A percentile compares a stretch with the other conserved stretches of the same genome.
Evolutionary conservation across 139 green algal genomes (phyloP).

Genomic region (Bryopsis sp.): DNA sequence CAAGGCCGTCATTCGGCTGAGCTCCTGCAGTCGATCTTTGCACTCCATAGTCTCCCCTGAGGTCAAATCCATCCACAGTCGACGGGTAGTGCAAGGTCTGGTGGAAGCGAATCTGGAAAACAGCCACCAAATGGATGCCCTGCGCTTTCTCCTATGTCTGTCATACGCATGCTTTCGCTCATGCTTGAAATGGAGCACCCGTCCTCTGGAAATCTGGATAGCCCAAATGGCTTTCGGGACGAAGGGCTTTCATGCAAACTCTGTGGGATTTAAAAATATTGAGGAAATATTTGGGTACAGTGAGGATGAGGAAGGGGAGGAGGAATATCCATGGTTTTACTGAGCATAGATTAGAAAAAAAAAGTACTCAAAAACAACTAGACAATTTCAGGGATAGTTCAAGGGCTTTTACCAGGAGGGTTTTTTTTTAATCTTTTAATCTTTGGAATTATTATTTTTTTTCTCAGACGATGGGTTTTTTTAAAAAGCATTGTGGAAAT

Average conservation of each 20-base stretch:
- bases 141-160: neutral
- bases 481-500: too few relatives aligned
- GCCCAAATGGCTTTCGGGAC: neutral
- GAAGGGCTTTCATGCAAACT: neutral
- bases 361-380: too few relatives aligned
- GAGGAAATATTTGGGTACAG: neutral
- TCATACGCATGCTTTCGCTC: neutral
- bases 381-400: too few relatives aligned
- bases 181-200: neutral
- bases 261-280: neutral
- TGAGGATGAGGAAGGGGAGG: neutral
- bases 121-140: neutral
- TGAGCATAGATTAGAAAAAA: too few relatives aligned
- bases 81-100: neutral
- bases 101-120: neutral
- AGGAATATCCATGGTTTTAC: neutral
- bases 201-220: neutral
- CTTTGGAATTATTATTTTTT: too few relatives aligned
- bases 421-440: too few relatives aligned
- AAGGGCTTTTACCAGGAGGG: too few relatives aligned
- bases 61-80: neutral
- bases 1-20: neutral
- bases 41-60: neutral
- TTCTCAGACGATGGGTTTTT: too few relatives aligned
- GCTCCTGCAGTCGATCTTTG: neutral